Evolutionary conservation across 2,329 filamentous ascomycete genomes (phyloP).

Genomic region (Tolypocladium endophyticum): DNA sequence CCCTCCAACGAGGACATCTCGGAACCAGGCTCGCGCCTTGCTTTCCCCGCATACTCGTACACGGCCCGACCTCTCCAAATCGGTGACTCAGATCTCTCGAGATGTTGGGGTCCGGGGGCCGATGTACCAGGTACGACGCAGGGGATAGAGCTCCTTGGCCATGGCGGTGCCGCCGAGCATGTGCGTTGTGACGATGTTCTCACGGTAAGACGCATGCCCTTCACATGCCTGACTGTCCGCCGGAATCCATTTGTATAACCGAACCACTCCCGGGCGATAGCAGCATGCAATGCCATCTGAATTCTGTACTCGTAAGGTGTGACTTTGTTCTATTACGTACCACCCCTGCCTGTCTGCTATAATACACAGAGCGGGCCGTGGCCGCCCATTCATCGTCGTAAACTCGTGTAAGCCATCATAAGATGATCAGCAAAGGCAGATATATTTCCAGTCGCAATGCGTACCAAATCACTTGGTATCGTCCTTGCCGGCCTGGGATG

Average conservation of each 20-base stretch:
- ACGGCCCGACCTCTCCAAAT: background rate
- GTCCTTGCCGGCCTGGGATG: constrained; percentile 15
- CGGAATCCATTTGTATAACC: background rate
- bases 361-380: background rate
- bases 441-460: background rate
- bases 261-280: background rate
- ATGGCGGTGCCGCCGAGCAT: background rate
- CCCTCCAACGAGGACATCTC: background rate
- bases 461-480: constrained; percentile 11
- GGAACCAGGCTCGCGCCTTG: background rate
- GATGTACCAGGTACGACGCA: background rate
- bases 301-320: background rate
- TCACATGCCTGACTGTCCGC: background rate
- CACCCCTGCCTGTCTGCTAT: background rate
- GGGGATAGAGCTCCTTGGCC: background rate
- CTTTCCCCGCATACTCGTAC: background rate
- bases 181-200: background rate
- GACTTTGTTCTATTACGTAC: background rate
- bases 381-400: background rate
- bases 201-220: background rate
- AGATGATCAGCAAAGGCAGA: background rate
- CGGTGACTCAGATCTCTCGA: background rate
- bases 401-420: background rate
- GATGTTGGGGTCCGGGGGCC: background rate
- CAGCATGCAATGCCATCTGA: background rate